Base-by-base conservation (phyloP, 2,329 filamentous ascomycete species). In the Exophiala phaeomuriformis region DNA sequence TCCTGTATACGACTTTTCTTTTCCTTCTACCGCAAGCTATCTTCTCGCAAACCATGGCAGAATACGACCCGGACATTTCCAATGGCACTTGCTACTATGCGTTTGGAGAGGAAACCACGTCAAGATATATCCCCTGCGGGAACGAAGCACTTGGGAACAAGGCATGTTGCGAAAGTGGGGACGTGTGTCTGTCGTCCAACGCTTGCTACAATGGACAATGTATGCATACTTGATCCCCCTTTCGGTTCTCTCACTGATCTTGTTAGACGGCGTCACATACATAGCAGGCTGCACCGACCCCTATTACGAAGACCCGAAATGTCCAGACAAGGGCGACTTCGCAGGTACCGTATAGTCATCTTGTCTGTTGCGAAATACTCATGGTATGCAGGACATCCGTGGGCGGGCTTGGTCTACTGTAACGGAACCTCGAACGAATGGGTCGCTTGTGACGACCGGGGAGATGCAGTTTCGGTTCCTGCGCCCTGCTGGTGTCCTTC, bases 281-380 rank as follows among this genome's bases (percentile, higher is more conserved):
- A 46, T 62, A 4, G 58, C 60, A 12, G 62, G 62, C 39, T 63
- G 61, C 40, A 63, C 62, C 5, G 60, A 63, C 37, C 47, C 53
- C 4, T 43, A 46, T 33, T 64, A 62, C 48, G 36, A 57, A 40
- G 53, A 63, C 47, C 10, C 42, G 4, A 54, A 29, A 29, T 63
- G 61, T 47, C 61, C 61, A 3, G 35, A 43, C n/a, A 63, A 62
- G 47, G 55, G 48, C 41, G 49, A 48, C 32, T 54, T 49, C 44
- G 31, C 45, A 52, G 47, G 53, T 54, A 40, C 19, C 40, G 10
- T 47, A 7, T 6, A 12, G 9, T 3, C 27, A 6, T 12, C 27
- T 1, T 12, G 10, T 47, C 8, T 3, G 27, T 45, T 33, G 1
- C 36, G n/a, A 5, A 29, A 33, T 6, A 29, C 43, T 52, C 9